Base-by-base conservation (phyloP, 2,329 filamentous ascomycete species). In the Xylariaceae sp. region DNA sequence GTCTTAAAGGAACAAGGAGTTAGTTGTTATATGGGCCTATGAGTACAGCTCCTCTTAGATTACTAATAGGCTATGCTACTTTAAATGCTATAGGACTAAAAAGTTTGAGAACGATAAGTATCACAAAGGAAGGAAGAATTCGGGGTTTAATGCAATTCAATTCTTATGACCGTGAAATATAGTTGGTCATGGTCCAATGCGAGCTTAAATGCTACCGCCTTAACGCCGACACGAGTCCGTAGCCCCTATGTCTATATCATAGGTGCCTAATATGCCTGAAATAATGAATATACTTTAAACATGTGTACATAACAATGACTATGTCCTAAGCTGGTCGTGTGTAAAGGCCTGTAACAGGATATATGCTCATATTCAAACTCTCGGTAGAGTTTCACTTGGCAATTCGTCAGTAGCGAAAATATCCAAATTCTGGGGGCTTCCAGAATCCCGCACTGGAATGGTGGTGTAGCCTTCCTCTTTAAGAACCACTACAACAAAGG, bases 401-500 rank as follows among this genome's bases (percentile, higher is more conserved):
- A 63, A 39, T 41, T 63, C 61, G 27, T 64, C 61, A 21, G 58
- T 35, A 15, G 50, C 32, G 29, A 59, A 5, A 21, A 47, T 37
- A 36, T 59, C 56, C 3, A 53, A 36, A 15, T 58, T 39, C 20
- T 37, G 24, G 23, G 45, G 24, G 39, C 57, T 47, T 8, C 44
- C 57, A 6, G 61, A 32, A 16, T 58, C 53, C 23, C 49, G 61
- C 3, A 54, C 59, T 16, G 65, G 62, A 30, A 66, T 54, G 9
- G 50, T 37, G n/a, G 54, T 40, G 26, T 65, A 64, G 10, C 57
- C 63, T 7, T 68, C 62, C 11, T 65, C 66, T 15, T 66, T 55
- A 11, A 69, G 44, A 36, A 62, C 62, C 18, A 70, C 67, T 70
- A 42, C 4, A n/a, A 20, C n/a, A 11, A 36, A 5, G n/a, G 29